These are phyloP conservation scores for Trichophyton mentagrophytes DNA, from an alignment of 2,329 filamentous ascomycete species.

Conservation along the genomic window DNA sequence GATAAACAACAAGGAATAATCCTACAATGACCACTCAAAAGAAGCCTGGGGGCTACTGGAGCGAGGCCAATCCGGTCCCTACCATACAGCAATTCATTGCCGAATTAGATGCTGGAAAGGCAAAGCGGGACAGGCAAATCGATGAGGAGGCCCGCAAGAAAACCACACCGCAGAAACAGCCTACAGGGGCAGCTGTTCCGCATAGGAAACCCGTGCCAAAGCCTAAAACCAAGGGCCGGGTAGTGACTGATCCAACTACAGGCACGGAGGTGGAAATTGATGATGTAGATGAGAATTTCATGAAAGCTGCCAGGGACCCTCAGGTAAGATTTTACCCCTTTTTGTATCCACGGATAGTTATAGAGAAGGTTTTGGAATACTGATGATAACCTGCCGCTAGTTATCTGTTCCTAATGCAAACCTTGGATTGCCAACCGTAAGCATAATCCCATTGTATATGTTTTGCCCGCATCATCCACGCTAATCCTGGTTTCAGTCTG, in stretches of 20 bases:
- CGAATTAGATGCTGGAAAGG: slow-evolving; percentile 66
- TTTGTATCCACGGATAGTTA: slow-evolving; percentile 8
- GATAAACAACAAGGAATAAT: neutral
- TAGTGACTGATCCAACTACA: slow-evolving; percentile 77
- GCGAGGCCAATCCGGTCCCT: slow-evolving; percentile 68
- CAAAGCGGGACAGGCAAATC: slow-evolving; percentile 57
- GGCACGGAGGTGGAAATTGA: slow-evolving; percentile 77
- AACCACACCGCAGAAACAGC: slow-evolving; percentile 22
- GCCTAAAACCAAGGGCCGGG: slow-evolving; percentile 38
- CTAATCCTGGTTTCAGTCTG: slow-evolving; percentile 32
- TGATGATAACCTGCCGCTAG: slow-evolving; percentile 26
- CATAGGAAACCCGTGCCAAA: slow-evolving; percentile 35
- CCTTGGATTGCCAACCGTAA: slow-evolving; percentile 56
- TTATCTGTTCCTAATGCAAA: slow-evolving; percentile 85
- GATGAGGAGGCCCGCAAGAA: slow-evolving; percentile 42
- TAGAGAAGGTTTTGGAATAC: neutral
- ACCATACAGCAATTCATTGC: slow-evolving; percentile 77
- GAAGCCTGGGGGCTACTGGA: slow-evolving; percentile 58
- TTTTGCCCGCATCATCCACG: neutral
- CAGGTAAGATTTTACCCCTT: slow-evolving; percentile 35
- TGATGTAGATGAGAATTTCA: slow-evolving; percentile 58
- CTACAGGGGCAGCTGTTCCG: slow-evolving; percentile 28
- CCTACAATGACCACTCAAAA: slow-evolving; percentile 34
- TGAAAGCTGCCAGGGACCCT: slow-evolving; percentile 60
- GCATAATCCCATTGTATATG: slow-evolving; percentile 13